Evolutionary conservation across 257 asterid species (phyloP).

Genomic region (Nicotiana otophora): DNA sequence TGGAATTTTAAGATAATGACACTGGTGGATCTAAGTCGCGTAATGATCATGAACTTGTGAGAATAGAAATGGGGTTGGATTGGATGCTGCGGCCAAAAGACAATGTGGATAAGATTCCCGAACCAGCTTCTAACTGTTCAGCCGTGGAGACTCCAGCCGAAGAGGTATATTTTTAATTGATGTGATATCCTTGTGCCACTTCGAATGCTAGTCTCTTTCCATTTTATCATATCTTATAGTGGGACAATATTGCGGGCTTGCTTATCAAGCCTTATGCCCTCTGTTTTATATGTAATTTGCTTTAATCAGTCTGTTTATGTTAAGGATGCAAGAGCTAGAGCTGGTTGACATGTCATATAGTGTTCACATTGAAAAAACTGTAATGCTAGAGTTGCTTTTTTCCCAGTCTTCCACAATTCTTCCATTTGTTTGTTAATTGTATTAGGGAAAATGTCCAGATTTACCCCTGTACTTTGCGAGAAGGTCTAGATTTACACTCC

Average conservation of each 20-base stretch:
- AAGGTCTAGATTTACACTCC: too few relatives aligned
- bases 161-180: constrained; percentile 42
- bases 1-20: too few relatives aligned
- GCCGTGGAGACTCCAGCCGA: constrained; percentile 45
- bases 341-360: not conserved
- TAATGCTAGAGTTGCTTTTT: not conserved
- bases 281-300: not conserved
- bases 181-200: not conserved
- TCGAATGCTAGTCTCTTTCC: not conserved
- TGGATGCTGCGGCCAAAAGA: constrained; percentile 91
- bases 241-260: not conserved
- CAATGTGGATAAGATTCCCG: constrained; percentile 25
- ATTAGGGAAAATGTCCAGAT: too few relatives aligned
- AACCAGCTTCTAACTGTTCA: constrained; percentile 27
- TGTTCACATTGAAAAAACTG: not conserved
- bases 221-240: not conserved
- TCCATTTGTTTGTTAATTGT: not conserved
- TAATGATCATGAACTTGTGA: constrained; percentile 24
- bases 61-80: constrained; percentile 93
- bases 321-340: not conserved
- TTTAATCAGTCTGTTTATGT: not conserved
- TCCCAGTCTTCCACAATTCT: not conserved
- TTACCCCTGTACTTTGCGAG: too few relatives aligned
- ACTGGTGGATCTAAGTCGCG: constrained; percentile 33
- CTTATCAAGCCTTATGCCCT: not conserved